Evolutionary conservation across 768 basidiomycete species (phyloP).

Genomic region (Leccinum incarnatum): DNA sequence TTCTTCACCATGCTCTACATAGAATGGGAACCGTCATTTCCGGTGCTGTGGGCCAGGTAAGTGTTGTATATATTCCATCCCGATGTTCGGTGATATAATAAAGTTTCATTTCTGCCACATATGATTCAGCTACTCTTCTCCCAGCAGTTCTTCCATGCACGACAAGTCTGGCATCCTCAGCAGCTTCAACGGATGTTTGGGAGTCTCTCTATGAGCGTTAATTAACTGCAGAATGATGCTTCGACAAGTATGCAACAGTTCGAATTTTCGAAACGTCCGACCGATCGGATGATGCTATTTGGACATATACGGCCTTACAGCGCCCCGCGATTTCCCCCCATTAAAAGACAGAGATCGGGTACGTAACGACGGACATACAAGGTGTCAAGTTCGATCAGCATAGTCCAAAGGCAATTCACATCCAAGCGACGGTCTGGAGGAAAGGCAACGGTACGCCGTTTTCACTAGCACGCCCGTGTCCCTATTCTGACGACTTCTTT

Average conservation of each 20-base stretch:
- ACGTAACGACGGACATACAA: background rate
- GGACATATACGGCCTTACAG: background rate
- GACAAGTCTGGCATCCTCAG: background rate
- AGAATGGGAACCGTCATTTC: background rate
- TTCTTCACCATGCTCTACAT: background rate
- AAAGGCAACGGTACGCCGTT: background rate
- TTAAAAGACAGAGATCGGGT: background rate
- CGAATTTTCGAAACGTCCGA: background rate
- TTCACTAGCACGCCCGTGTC: background rate
- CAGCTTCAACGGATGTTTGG: background rate
- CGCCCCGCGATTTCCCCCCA: background rate
- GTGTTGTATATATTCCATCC: background rate
- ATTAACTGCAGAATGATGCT: background rate
- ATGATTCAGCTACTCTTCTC: background rate
- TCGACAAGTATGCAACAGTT: background rate
- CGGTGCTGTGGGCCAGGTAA: background rate
- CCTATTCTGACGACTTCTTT: background rate
- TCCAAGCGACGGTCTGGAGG: background rate
- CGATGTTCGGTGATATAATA: background rate
- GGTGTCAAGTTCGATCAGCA: background rate
- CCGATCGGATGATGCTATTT: background rate
- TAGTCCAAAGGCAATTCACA: background rate
- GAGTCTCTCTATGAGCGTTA: background rate
- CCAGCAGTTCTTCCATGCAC: background rate
- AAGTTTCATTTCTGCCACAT: background rate